Conservation (phyloP, 371 early-diverging fungal species). For the Mucor mucedo region DNA sequence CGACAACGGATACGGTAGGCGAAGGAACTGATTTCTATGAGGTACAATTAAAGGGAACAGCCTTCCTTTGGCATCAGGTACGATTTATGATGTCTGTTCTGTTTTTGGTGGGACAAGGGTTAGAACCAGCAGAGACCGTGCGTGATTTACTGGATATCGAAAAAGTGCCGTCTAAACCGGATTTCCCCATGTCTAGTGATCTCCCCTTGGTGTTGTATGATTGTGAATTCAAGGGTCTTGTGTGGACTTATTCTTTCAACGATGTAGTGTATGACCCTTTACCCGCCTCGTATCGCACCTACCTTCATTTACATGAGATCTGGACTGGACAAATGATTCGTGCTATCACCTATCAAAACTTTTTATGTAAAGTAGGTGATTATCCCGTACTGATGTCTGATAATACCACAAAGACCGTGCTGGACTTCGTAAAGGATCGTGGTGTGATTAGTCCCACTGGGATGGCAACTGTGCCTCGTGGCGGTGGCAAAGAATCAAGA, state of each 20-base stretch:
- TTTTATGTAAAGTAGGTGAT: slow-evolving; percentile 19
- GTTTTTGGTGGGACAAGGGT: slow-evolving; percentile 77
- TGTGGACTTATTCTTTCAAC: slow-evolving; percentile 53
- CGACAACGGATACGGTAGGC: slow-evolving; percentile 12
- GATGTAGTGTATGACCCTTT: slow-evolving; percentile 25
- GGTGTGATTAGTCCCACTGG: slow-evolving; percentile 6
- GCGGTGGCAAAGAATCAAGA: slow-evolving; percentile 41
- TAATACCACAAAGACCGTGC: slow-evolving; percentile 15
- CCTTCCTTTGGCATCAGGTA: slow-evolving; percentile 98
- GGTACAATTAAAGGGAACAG: slow-evolving; percentile 77
- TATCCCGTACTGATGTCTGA: slow-evolving; percentile 28
- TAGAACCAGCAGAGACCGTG: slow-evolving; percentile 47
- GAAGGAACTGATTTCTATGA: slow-evolving; percentile 61
- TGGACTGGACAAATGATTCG: slow-evolving; percentile 61
- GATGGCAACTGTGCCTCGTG: slow-evolving; percentile 32
- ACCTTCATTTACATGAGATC: slow-evolving; percentile 52
- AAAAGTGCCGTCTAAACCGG: slow-evolving; percentile 45
- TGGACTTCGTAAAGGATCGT: slow-evolving; percentile 15
- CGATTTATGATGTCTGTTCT: slow-evolving; percentile 94
- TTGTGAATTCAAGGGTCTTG: slow-evolving; percentile 74
- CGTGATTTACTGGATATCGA: slow-evolving; percentile 42
- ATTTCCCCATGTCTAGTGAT: slow-evolving; percentile 77
- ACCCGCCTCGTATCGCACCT: slow-evolving; percentile 43
- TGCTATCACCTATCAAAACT: slow-evolving; percentile 47
- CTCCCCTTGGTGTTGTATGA: slow-evolving; percentile 87